Evolutionary conservation across 129 eudicot species (phyloP), one percentile per base, ranked within the genome.

Genomic region (Lactuca sativa): DNA sequence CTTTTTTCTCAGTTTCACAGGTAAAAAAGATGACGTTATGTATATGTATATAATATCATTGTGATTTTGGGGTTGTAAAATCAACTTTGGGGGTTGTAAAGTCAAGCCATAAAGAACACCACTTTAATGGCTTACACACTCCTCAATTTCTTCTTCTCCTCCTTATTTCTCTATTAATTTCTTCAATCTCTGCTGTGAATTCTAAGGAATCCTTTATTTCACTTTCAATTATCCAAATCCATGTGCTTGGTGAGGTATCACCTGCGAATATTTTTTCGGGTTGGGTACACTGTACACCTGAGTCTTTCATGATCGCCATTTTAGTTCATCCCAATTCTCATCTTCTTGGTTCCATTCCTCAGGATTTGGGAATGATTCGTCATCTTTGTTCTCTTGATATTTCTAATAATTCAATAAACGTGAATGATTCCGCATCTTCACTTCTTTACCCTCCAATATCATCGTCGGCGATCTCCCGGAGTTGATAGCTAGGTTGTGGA

Each of bases 181-280:
- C 71, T 67, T 72, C 83, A 41, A 25, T 81, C 55, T 65, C 61
- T 37, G 84, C 88, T 64, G 85, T 91, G 14, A 88, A 80, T 77
- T 56, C 82, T 31, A 91, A 61, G 97, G 96, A 43, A 80, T 89
- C 33, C 92, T 79, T 25, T 78, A 88, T 17, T 92, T 91, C 25
- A 68, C 97, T 0, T 84, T 88, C 77, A 91, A 82, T 61, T 95
- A 95, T 48, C 78, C 21, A 5, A 87, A 81, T 15, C 99, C 99
- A 2, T 95, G 99, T 64, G 78, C 84, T 33, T 90, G 99, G 99
- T 76, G 32, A 17, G 99, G 99, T 54, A 87, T 95, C 43, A 80
- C 78, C 0, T 95, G 99, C 37, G 76, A 82, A 11, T 4, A 56
- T 34, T 37, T 51, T 11, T 16, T 59, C 66, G 18, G 74, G 56